Conservation (phyloP, 148 eudicot genomes). For the Rhododendron vialii region DNA sequence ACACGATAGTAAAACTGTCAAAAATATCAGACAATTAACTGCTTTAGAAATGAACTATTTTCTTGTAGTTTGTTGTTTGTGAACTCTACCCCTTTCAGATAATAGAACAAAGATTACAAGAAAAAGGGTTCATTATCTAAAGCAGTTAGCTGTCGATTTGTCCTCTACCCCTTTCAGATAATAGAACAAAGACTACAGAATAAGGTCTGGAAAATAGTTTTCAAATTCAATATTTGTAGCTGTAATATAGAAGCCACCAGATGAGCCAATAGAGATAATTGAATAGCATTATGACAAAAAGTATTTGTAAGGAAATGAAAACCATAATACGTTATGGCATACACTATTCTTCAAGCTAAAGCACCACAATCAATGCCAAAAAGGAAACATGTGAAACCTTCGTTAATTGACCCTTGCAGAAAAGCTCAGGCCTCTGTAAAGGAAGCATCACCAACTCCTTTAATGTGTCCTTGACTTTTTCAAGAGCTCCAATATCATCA, state of each 20-base stretch:
- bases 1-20: not conserved
- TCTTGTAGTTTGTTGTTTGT: not conserved
- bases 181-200: not conserved
- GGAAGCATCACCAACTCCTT: slow-evolving; percentile 99
- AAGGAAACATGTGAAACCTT: slow-evolving; percentile 46
- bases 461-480: slow-evolving; percentile 91
- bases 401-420: slow-evolving; percentile 92
- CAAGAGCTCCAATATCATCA: slow-evolving; percentile 98
- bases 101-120: not conserved
- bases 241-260: not conserved
- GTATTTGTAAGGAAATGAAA: not conserved
- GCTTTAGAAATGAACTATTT: not conserved
- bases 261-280: not conserved
- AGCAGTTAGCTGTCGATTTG: not conserved
- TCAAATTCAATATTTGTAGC: not conserved
- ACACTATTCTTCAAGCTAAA: slow-evolving; percentile 6
- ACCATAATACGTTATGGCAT: not conserved
- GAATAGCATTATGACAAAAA: not conserved
- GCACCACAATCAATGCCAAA: slow-evolving; percentile 9
- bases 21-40: not conserved
- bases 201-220: not conserved
- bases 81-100: not conserved
- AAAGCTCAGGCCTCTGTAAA: slow-evolving; percentile 91
- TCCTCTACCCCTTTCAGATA: not conserved
- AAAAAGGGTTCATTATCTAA: not conserved